Base-by-base conservation (phyloP, 2,329 filamentous ascomycete species). In the Aureobasidium sp. region DNA sequence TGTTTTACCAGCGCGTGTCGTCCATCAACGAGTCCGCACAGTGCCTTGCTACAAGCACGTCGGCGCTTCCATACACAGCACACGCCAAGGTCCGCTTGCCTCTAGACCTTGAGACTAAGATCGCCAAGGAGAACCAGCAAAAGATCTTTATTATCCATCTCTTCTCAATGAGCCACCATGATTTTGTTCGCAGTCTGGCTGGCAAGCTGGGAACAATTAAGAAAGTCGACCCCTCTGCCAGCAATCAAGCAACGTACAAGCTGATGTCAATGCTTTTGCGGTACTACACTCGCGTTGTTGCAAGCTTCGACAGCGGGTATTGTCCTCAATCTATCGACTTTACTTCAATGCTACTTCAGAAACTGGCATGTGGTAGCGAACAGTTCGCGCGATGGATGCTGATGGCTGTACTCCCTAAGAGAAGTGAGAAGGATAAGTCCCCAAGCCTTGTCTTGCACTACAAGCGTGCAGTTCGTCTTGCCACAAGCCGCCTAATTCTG, bases 1-100 rank as follows among this genome's bases (percentile, higher is more conserved):
- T 99, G 9, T 97, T 99, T 74, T 99, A 99, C 73, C 89, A 97
- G 73, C 86, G 94, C 53, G 84, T 86, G 3, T 87, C 87, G 0
- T 84, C 84, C 5, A 79, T 92, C 62, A 77, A 79, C 9, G 64
- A 36, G 12, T 20, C 36, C 8, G 29, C 55, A 29, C 41, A 34
- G 27, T 44, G n/a, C 8, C 9, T 52, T 8, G 27, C 36, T 13
- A 20, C 24, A 20, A 17, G 36, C n/a, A 17, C 48, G 12, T 20
- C 52, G n/a, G 5, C 26, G 6, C 15, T 41, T 12, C 27, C 56
- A 3, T 27, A n/a, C 24, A 5, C 41, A 48, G 76, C 82, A n/a
- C 77, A 79, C 9, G 74, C 78, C 12, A 79, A 76, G 57, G 75
- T 81, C 7, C 68, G 75, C 1, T 69, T 84, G 41, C 78, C 81